Conservation (phyloP, 345 rosid genomes). For the Gossypium anomalum region DNA sequence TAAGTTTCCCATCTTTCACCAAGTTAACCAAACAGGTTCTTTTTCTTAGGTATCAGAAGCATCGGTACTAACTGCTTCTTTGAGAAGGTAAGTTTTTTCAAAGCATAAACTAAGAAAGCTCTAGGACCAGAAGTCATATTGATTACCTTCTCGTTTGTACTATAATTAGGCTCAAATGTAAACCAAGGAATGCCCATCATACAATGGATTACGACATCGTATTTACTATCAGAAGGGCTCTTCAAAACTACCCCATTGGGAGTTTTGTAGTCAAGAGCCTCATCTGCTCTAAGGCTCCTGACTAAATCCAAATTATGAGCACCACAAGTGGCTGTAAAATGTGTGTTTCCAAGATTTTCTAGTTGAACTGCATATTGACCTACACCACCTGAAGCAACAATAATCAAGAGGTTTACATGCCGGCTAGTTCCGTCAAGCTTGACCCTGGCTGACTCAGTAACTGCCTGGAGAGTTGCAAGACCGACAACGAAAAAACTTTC, state of each 20-base stretch:
- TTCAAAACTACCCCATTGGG: slow-evolving; percentile 62
- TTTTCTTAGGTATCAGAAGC: slow-evolving; percentile 20
- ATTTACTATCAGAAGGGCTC: slow-evolving; percentile 68
- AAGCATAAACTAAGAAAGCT: slow-evolving; percentile 39
- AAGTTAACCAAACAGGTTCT: slow-evolving; percentile 47
- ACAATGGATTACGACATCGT: slow-evolving; percentile 68
- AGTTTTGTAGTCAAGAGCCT: slow-evolving; percentile 78
- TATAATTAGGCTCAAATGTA: slow-evolving; percentile 59
- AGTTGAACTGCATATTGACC: slow-evolving; percentile 78
- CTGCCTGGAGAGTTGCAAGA: slow-evolving; percentile 59
- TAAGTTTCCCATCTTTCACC: slow-evolving; percentile 26
- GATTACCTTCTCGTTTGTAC: slow-evolving; percentile 55
- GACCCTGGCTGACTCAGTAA: slow-evolving; percentile 51
- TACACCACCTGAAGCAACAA: slow-evolving; percentile 81
- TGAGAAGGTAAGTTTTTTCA: slow-evolving; percentile 52
- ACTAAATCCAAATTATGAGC: slow-evolving; percentile 61
- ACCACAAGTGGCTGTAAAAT: slow-evolving; percentile 84
- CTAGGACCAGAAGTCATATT: slow-evolving; percentile 48
- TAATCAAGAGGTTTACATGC: slow-evolving; percentile 51
- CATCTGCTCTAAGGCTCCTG: slow-evolving; percentile 77
- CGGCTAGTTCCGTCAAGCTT: slow-evolving; percentile 58
- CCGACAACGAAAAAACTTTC: slow-evolving; percentile 62
- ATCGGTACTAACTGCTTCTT: slow-evolving; percentile 68
- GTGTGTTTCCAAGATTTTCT: slow-evolving; percentile 64
- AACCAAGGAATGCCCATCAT: slow-evolving; percentile 55